These are phyloP conservation scores for Syncephalastrum sp. DNA, from an alignment of 371 early-diverging fungal species.

Conservation along the genomic window DNA sequence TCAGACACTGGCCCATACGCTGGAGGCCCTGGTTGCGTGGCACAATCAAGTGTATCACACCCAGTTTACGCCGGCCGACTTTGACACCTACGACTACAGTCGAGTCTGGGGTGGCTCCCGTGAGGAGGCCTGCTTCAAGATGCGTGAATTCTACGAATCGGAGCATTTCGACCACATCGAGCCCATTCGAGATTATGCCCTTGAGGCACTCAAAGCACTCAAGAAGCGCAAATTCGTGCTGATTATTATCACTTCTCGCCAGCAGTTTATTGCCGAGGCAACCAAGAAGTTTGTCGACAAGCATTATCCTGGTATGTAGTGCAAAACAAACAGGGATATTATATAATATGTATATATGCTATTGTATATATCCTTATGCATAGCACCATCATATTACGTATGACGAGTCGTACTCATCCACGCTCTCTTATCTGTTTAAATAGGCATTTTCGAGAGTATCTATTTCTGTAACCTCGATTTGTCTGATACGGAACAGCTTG, in stretches of 20 bases:
- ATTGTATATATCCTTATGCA: background rate
- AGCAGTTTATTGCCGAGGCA: constrained; percentile 54
- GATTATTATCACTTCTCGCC: constrained; percentile 54
- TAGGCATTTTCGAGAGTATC: constrained; percentile 49
- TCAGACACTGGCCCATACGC: constrained; percentile 46
- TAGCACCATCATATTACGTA: background rate
- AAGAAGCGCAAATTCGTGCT: constrained; percentile 48
- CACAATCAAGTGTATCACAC: constrained; percentile 49
- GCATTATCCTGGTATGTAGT: constrained; percentile 28
- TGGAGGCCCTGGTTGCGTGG: constrained; percentile 47
- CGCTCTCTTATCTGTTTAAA: background rate
- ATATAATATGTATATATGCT: constrained; percentile 1
- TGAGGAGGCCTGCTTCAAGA: constrained; percentile 47
- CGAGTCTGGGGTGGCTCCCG: constrained; percentile 50
- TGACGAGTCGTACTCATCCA: too few relatives aligned
- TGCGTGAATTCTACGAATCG: constrained; percentile 50
- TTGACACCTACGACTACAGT: constrained; percentile 43
- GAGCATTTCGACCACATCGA: constrained; percentile 44
- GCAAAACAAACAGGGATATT: background rate
- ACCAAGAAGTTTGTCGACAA: constrained; percentile 28
- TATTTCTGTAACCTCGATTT: constrained; percentile 54
- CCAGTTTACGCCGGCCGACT: constrained; percentile 36
- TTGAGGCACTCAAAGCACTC: constrained; percentile 52
- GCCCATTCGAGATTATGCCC: constrained; percentile 49
- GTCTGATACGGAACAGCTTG: constrained; percentile 43